Evolutionary conservation across 768 basidiomycete genomes (phyloP), one percentile per base, ranked within the genome.

Genomic region (Nevesoporus exiguus): DNA sequence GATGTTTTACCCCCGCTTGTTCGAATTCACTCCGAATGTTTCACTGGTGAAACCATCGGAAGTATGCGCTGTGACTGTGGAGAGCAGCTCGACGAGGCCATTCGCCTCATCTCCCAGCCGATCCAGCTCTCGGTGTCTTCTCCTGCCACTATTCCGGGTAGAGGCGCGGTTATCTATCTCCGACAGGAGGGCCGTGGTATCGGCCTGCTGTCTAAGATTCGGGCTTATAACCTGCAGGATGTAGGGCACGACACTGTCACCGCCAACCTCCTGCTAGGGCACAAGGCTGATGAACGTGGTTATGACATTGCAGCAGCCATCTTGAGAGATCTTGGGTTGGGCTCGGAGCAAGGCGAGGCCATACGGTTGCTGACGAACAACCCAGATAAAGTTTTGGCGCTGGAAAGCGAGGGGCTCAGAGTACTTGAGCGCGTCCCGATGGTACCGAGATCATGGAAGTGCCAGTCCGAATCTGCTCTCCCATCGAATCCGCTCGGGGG

Each of bases 31-130:
- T 97, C 93, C 27, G 97, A 99, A 70, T 99, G 97, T 70, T 98
- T 93, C 74, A 99, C 97, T 0, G 97, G 97, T 27, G 97, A 98
- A 72, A 98, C 95, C 8, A 83, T 98, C 54, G 97, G 97, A 25
- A 86, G 93, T 77, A 94, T 97, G 90, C 88, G 97, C 30, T 99
- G 97, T 67, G 97, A 99, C 70, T 99, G 97, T 66, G 97, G 97
- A 14, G 95, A 98, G 72, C 97, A 99, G 70, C 80, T 99, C 5
- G 95, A 98, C 72, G 96, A 98, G 68, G 93, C 97, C n/a, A 85
- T 98, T 57, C 82, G 92, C 11, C 85, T 86, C 62, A 93, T 98
- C 62, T 85, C 88, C 14, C 79, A 83, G 67, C 83, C 90, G 42
- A 79, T 88, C 62, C 67, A 74, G 15, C 65, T 83, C 54, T 74